Base-by-base conservation (phyloP, 1,284 basidiomycete species). In the Chalciporus sp. region DNA sequence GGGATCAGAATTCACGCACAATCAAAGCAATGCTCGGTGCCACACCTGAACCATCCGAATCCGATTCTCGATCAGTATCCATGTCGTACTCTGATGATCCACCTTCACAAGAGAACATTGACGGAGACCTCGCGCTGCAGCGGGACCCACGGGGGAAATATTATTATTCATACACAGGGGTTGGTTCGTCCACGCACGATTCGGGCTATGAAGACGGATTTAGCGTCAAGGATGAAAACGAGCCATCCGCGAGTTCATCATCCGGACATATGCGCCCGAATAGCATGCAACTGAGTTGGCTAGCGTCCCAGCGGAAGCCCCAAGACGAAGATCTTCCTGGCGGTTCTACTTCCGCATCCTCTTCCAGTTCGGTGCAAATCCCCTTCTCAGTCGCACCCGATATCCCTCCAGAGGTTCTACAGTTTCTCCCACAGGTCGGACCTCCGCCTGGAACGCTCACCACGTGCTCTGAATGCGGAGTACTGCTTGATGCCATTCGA, bases 391-490 rank as follows among this genome's bases (percentile, higher is more conserved):
- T 72, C 33, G 66, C 74, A 17, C 70, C 74, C 2, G 74, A 77
- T 50, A 77, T 80, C 35, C 76, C 77, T 3, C 72, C 75, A 4
- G 85, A 87, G 58, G 74, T 86, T 2, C 69, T 84, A 4, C 79
- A 78, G 31, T 85, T 77, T 64, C 72, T 84, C 27, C 72, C 72
- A 9, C 71, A 74, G 11, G 62, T 69, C 23, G 78, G 74, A 0
- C 82, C 84, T 14, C 84, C 89, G 4, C 81, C 83, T 1, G 80
- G 82, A 16, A 77, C 83, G 31, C 82, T 92, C 9, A 93, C 92
- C 0, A 91, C 90, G 0, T 95, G 93, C 69, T 93, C 92, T 0
- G 82, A 84, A 28, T 96, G 93, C 62, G 88, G 88, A 14, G 68
- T 80, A 0, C 65, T 85, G 5, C 75, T 96, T 9, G 87, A 93